Evolutionary conservation across 2,329 filamentous ascomycete species (phyloP), one percentile per base, ranked within the genome.

Genomic region (Monosporascus sp.): DNA sequence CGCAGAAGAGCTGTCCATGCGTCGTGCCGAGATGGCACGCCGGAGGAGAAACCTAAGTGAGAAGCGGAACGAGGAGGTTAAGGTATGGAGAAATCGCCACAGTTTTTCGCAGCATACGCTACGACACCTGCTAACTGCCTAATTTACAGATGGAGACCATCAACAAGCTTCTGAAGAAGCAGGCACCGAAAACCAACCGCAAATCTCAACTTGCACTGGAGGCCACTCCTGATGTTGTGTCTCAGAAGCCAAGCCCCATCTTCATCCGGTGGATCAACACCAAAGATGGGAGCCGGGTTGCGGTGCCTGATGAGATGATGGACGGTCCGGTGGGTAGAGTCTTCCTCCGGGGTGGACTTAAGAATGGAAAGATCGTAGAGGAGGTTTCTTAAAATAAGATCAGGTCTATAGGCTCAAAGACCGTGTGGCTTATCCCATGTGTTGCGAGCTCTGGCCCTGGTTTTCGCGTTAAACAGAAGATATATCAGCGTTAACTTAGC

Each of bases 101-200:
- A 31, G 24, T 14, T 18, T 17, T 27, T 5, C 1, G 6, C n/a
- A 22, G n/a, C 8, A 46, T 25, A 46, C 11, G 22, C 4, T 1
- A 44, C 1, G 4, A 22, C 5, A 39, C 20, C 46, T 3, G 17
- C 46, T 61, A 50, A 62, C 52, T 45, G 7, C 17, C 14, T 17
- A 17, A 38, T 48, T 53, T 24, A 53, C 60, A 92, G 88, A 89
- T 90, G 81, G 89, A 93, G 75, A 94, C 89, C 0, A 93, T 94
- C 79, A 92, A 94, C 75, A 91, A 92, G 64, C 83, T 94, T 2
- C 82, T 94, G 50, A 91, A 91, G 70, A 91, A 92, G 67, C 89
- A 92, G 68, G 88, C 89, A 1, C 86, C 89, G 24, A 92, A 93
- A 70, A 83, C 82, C 52, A 86, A 80, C 59, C 75, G 77, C 58